phyloP scores from a whole-genome alignment of 2,329 filamentous ascomycete genomes.

The Aaosphaeria arxii region DNA sequence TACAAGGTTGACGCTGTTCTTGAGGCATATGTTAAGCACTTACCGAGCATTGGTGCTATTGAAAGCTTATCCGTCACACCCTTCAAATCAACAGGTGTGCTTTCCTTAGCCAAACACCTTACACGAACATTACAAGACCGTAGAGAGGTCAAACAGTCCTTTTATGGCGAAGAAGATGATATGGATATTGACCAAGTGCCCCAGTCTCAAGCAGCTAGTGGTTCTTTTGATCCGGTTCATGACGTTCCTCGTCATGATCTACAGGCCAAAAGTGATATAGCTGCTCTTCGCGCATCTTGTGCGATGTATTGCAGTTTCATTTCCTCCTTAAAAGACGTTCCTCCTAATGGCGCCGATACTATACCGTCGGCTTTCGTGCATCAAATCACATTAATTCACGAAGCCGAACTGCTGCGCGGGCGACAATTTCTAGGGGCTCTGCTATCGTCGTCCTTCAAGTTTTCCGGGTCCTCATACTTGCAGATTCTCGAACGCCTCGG shows the following conservation, averaged over 20 bases:
- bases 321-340: constrained; percentile 12
- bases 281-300: constrained; percentile 28
- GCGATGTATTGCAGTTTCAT: constrained; percentile 27
- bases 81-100: constrained; percentile 30
- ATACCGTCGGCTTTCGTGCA: constrained; percentile 27
- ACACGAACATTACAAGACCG: constrained; percentile 28
- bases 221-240: constrained; percentile 30
- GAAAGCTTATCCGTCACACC: constrained; percentile 7
- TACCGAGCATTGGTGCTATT: constrained; percentile 25
- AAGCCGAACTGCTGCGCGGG: constrained; percentile 28
- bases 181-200: constrained; percentile 69
- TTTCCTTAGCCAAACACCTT: constrained; percentile 28
- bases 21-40: constrained; percentile 29
- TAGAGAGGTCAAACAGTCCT: constrained; percentile 28
- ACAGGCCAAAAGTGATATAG: constrained; percentile 21
- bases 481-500: constrained; percentile 27
- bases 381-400: constrained; percentile 22
- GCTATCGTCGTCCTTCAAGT: constrained; percentile 16
- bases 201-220: constrained; percentile 57
- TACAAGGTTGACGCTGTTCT: constrained; percentile 44
- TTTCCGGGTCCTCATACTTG: constrained; percentile 22
- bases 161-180: constrained; percentile 44
- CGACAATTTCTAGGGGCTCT: constrained; percentile 26
- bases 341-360: constrained; percentile 6
- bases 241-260: constrained; percentile 48